A percentile compares a stretch with the other conserved stretches of the same genome.
phyloP scores from a whole-genome alignment of 257 asterid genomes.

The Linaria vulgaris region DNA sequence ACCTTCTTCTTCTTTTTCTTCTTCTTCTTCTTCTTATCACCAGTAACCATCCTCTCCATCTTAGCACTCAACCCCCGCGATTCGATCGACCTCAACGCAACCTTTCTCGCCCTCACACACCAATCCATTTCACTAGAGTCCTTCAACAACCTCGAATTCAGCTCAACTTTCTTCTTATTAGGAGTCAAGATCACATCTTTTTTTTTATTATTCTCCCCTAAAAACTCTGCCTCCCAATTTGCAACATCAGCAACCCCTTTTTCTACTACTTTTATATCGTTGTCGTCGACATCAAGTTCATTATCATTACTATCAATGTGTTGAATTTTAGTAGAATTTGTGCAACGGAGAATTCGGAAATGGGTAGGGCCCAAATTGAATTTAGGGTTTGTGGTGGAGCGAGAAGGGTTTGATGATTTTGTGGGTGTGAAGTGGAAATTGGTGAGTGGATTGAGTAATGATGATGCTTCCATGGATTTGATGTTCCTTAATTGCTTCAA shows the following conservation, averaged over 20 bases:
- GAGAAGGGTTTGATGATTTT: constrained; percentile 21
- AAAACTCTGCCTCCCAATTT: constrained; percentile 80
- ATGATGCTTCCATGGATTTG: constrained; percentile 54
- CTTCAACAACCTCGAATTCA: constrained; percentile 48
- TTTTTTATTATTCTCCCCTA: constrained; percentile 46
- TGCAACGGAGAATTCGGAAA: constrained; percentile 39
- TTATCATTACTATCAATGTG: constrained; percentile 26
- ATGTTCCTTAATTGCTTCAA: background rate
- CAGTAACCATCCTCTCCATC: constrained; percentile 51
- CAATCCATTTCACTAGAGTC: constrained; percentile 68
- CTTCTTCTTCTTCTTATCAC: constrained; percentile 49
- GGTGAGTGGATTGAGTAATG: constrained; percentile 33
- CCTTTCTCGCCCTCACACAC: constrained; percentile 93
- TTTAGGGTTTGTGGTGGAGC: constrained; percentile 31
- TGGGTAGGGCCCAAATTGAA: constrained; percentile 30
- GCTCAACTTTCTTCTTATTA: constrained; percentile 45
- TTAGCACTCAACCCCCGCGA: constrained; percentile 67
- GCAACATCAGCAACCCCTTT: constrained; percentile 24
- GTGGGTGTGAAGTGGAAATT: constrained; percentile 41
- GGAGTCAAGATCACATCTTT: constrained; percentile 34
- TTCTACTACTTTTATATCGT: constrained; percentile 11
- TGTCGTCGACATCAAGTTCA: constrained; percentile 27
- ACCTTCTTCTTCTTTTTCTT: constrained; percentile 37
- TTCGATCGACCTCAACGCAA: constrained; percentile 85
- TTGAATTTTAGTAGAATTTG: constrained; percentile 26